phyloP scores from a whole-genome alignment of 2,329 filamentous ascomycete genomes.

The Diaporthe sp. region DNA sequence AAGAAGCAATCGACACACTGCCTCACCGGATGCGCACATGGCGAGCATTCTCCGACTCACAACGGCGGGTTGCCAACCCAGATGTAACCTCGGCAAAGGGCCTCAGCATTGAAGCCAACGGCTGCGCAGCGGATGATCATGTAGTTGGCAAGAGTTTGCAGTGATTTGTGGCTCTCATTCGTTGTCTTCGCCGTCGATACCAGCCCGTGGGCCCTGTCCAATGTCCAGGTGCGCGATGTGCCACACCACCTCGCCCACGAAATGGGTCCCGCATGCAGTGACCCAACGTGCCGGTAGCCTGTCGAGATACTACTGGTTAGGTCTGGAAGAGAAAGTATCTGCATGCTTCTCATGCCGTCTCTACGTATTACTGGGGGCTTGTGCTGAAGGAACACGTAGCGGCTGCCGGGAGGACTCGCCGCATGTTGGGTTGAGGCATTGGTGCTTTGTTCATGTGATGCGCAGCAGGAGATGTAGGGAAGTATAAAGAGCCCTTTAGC shows the following conservation, averaged over 20 bases:
- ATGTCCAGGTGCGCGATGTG: background rate
- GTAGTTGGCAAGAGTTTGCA: slow-evolving; percentile 3
- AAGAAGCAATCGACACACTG: background rate
- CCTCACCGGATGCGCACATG: background rate
- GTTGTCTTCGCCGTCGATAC: background rate
- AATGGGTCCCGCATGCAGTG: slow-evolving; percentile 10
- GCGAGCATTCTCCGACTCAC: slow-evolving; percentile 10
- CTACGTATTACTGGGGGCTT: background rate
- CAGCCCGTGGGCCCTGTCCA: slow-evolving; percentile 6
- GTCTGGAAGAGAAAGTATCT: background rate
- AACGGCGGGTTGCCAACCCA: background rate
- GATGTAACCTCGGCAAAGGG: slow-evolving; percentile 14
- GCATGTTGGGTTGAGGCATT: background rate
- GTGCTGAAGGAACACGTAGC: no score
- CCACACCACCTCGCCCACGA: slow-evolving; percentile 4
- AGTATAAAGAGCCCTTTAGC: background rate
- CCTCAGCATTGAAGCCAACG: slow-evolving; percentile 14
- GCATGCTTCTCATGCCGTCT: no score
- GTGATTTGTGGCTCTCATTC: background rate
- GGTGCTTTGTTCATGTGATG: background rate
- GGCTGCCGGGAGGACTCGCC: background rate
- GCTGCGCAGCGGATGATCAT: slow-evolving; percentile 16
- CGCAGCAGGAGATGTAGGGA: background rate
- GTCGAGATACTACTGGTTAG: background rate
- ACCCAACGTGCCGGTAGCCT: slow-evolving; percentile 26